A percentile compares a stretch with the other conserved stretches of the same genome.
phyloP scores from a whole-genome alignment of 164 flowering plant genomes.

The Warburgia ugandensis region DNA sequence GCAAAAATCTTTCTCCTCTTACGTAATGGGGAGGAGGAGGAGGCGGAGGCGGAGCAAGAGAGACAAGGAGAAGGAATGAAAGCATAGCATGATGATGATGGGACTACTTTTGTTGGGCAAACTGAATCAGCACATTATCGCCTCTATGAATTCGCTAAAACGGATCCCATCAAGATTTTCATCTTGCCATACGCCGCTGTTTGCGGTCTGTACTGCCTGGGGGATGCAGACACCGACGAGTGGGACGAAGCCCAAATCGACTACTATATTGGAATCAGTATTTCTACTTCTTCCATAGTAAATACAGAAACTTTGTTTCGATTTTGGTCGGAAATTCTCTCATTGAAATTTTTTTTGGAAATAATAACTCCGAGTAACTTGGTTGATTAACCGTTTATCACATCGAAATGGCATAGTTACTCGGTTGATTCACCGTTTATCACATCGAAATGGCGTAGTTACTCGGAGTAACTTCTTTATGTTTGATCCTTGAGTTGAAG shows the following conservation, averaged over 20 bases:
- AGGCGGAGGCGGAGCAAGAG: background rate
- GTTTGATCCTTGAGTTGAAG: no score
- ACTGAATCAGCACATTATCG: constrained; percentile 14
- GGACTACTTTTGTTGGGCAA: background rate
- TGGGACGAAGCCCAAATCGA: constrained; percentile 88
- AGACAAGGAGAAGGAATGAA: no score
- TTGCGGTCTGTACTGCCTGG: constrained; percentile 81
- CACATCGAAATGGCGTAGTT: no score
- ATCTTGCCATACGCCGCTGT: constrained; percentile 74
- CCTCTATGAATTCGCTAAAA: constrained; percentile 67
- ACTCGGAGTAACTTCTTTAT: no score
- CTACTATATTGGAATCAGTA: constrained; percentile 91
- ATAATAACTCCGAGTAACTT: no score
- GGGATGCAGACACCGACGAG: constrained; percentile 56
- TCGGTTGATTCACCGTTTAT: no score
- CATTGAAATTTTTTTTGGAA: background rate
- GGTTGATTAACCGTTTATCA: no score
- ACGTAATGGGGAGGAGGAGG: background rate
- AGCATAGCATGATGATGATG: background rate
- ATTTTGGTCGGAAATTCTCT: background rate
- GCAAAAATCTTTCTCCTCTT: background rate
- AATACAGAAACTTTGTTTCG: background rate
- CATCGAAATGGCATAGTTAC: no score
- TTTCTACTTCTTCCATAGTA: background rate
- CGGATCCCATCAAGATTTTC: constrained; percentile 74